Evolutionary conservation across 2,329 filamentous ascomycete species (phyloP).

Genomic region (Metarhizium humberi): DNA sequence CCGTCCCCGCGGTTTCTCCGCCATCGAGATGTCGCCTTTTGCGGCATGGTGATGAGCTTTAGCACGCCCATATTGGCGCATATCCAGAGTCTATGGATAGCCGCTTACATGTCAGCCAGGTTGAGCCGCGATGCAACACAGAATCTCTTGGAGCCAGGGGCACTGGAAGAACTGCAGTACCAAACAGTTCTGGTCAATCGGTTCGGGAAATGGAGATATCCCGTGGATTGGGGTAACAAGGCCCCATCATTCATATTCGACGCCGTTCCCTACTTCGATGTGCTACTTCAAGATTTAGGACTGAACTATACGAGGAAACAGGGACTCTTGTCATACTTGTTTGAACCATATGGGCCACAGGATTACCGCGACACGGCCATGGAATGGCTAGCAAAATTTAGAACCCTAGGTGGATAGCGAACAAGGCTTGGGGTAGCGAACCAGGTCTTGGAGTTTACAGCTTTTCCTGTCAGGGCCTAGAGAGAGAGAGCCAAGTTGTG

Average conservation of each 20-base stretch:
- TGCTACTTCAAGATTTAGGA: slow-evolving; percentile 55
- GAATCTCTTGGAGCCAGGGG: slow-evolving; percentile 15
- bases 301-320: slow-evolving; percentile 40
- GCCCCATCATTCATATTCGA: slow-evolving; percentile 66
- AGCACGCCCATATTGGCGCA: slow-evolving; percentile 30
- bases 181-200: slow-evolving; percentile 53
- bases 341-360: slow-evolving; percentile 42
- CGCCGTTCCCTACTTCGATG: slow-evolving; percentile 58
- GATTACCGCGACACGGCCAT: slow-evolving; percentile 32
- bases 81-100: slow-evolving; percentile 40
- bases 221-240: slow-evolving; percentile 50
- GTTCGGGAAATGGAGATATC: slow-evolving; percentile 59
- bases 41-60: slow-evolving; percentile 32
- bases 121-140: slow-evolving; percentile 15
- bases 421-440: background rate
- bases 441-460: slow-evolving; percentile 23
- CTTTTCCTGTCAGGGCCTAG: no score
- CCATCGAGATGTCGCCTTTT: slow-evolving; percentile 33
- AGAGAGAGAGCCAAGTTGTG: no score
- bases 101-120: slow-evolving; percentile 43
- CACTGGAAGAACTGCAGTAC: slow-evolving; percentile 24
- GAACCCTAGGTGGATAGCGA: background rate
- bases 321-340: slow-evolving; percentile 27
- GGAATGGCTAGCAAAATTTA: background rate
- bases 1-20: slow-evolving; percentile 23